Conservation (phyloP, 306 rosid species). For the Glycine soja region DNA sequence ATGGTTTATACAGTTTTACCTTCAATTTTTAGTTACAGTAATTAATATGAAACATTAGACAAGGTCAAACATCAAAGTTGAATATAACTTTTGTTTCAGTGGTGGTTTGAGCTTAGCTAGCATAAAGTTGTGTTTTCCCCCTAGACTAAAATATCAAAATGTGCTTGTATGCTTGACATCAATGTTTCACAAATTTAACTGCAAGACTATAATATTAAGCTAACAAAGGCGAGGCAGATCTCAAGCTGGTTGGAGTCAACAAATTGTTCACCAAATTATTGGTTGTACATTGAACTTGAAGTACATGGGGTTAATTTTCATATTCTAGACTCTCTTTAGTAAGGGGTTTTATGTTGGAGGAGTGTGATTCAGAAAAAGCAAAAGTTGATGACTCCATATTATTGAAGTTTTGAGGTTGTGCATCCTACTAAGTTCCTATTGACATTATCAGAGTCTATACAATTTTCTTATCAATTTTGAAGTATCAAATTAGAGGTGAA, state of each 20-base stretch:
- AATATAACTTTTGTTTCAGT: too few relatives aligned
- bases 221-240: not conserved
- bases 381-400: not conserved
- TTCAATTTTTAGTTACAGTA: conserved; percentile 6
- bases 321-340: not conserved
- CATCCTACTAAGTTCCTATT: not conserved
- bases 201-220: not conserved
- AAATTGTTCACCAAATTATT: not conserved
- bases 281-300: not conserved
- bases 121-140: too few relatives aligned
- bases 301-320: not conserved
- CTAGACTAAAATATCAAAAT: too few relatives aligned
- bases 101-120: too few relatives aligned
- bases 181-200: too few relatives aligned
- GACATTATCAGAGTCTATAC: not conserved
- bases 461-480: not conserved
- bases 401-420: conserved; percentile 9
- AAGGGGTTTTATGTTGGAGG: not conserved
- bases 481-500: conserved; percentile 3
- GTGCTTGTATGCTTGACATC: too few relatives aligned
- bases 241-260: not conserved
- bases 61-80: not conserved
- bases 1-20: conserved; percentile 2
- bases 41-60: not conserved
- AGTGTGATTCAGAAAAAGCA: not conserved